Conservation (phyloP, 23 red algal genomes). For the Agarophyton chilense region DNA sequence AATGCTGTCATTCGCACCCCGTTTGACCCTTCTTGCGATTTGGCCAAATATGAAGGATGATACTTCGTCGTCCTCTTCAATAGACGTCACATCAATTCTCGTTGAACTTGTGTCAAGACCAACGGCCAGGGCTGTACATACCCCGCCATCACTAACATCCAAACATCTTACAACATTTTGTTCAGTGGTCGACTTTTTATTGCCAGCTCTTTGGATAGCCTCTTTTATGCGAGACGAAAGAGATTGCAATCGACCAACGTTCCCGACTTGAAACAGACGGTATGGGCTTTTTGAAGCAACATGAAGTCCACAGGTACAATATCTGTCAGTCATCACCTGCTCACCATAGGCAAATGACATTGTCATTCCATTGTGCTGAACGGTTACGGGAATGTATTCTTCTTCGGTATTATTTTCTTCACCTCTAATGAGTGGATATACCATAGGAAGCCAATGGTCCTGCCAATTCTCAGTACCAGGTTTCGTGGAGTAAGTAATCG, state of each 20-base stretch:
- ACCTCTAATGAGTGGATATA: conserved; percentile 31
- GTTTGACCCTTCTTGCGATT: conserved; percentile 24
- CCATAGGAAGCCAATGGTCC: conserved; percentile 62
- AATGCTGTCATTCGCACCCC: not conserved
- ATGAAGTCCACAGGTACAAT: conserved; percentile 49
- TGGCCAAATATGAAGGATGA: conserved; percentile 58
- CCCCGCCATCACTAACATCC: conserved; percentile 50
- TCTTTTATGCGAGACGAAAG: conserved; percentile 2
- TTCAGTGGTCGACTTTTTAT: not conserved
- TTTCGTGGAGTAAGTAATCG: conserved; percentile 33
- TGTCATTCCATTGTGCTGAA: conserved; percentile 24
- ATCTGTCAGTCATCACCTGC: not conserved
- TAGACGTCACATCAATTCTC: conserved; percentile 20
- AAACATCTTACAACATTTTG: conserved; percentile 29
- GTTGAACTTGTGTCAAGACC: not conserved
- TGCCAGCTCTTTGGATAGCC: not conserved
- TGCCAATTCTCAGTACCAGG: conserved; percentile 70
- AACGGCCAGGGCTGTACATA: conserved; percentile 31
- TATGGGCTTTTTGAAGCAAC: conserved; percentile 33
- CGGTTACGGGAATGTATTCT: conserved; percentile 42
- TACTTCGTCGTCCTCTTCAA: conserved; percentile 49
- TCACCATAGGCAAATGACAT: conserved; percentile 32
- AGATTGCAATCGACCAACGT: not conserved
- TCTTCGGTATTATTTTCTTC: not conserved
- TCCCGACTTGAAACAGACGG: conserved; percentile 55